Base-by-base conservation (phyloP, 192 early-diverging fungal genomes). In the Funneliformis mosseae region DNA sequence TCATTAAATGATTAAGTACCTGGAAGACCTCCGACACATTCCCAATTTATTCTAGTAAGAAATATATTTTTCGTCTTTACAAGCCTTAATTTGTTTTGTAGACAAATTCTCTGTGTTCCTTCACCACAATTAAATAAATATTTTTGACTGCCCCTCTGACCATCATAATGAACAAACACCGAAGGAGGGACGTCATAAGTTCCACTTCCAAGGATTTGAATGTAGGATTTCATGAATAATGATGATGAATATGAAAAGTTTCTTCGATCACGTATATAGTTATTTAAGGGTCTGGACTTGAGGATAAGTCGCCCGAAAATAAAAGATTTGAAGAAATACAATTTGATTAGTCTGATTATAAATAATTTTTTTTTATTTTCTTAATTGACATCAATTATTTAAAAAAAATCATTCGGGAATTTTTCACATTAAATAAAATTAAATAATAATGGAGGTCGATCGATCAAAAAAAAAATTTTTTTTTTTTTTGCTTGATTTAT, bases 41-140 rank as follows among this genome's bases (percentile, higher is more conserved):
- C 92, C 97, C 97, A 98, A 64, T 95, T 81, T 39, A 93, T 82
- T n/a, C 93, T 87, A 5, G 96, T 94, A 38, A 97, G 84, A 80
- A 98, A 94, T 2, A 98, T 83, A 62, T 92, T 91, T 45, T 89
- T 88, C 39, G 95, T 76, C 85, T 95, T 97, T 59, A 86, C 83
- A 39, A 96, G 83, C 33, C 90, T 90, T 63, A 94, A 81, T 73
- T 87, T 90, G 75, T 95, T 89, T 84, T 97, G 94, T 80, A 92
- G 85, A 82, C 93, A 91, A 43, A 97, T 83, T 60, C 97, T 90
- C 84, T 98, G 97, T 3, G 91, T 92, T 28, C 95, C 96, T 83
- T 98, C 97, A 63, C 93, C 89, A 82, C 95, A 96, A 87, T 98
- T 98, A 89, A 98, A 95, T 84, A 98, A 86, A 78, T 97, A 97